phyloP scores from a whole-genome alignment of 1,284 basidiomycete genomes.

The Fistulinella staudtii region DNA sequence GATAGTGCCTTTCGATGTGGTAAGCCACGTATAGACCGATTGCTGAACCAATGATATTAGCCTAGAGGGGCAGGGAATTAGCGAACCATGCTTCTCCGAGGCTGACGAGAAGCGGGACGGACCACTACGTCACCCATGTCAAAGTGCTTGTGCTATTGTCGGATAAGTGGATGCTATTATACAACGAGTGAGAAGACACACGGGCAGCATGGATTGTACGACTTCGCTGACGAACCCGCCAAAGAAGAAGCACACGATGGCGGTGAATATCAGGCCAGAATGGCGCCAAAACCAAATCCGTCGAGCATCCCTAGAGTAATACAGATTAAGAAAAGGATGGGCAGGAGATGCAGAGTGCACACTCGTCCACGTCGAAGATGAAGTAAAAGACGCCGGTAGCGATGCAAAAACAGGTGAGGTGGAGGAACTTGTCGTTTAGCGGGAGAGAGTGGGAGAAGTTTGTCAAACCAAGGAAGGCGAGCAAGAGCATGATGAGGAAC shows the following conservation, averaged over 20 bases:
- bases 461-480: constrained; percentile 73
- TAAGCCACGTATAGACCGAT: constrained; percentile 68
- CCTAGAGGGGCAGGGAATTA: constrained; percentile 41
- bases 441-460: constrained; percentile 62
- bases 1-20: constrained; percentile 68
- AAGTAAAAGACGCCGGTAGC: constrained; percentile 84
- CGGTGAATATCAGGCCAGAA: constrained; percentile 64
- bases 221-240: constrained; percentile 85
- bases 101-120: constrained; percentile 27
- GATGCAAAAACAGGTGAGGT: constrained; percentile 76
- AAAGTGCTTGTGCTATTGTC: constrained; percentile 68
- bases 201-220: constrained; percentile 79
- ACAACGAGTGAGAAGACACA: constrained; percentile 27
- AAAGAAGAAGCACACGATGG: constrained; percentile 67
- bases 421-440: constrained; percentile 80
- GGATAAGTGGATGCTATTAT: background rate
- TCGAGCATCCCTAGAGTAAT: constrained; percentile 54
- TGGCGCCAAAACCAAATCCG: constrained; percentile 85
- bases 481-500: constrained; percentile 55
- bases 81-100: constrained; percentile 4
- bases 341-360: constrained; percentile 26
- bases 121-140: constrained; percentile 75
- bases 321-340: background rate
- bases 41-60: constrained; percentile 76
- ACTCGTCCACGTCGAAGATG: constrained; percentile 86